A percentile compares a stretch with the other conserved stretches of the same genome.
Evolutionary conservation across 441 rosid species (phyloP).

Genomic region (Populus trichocarpa): DNA sequence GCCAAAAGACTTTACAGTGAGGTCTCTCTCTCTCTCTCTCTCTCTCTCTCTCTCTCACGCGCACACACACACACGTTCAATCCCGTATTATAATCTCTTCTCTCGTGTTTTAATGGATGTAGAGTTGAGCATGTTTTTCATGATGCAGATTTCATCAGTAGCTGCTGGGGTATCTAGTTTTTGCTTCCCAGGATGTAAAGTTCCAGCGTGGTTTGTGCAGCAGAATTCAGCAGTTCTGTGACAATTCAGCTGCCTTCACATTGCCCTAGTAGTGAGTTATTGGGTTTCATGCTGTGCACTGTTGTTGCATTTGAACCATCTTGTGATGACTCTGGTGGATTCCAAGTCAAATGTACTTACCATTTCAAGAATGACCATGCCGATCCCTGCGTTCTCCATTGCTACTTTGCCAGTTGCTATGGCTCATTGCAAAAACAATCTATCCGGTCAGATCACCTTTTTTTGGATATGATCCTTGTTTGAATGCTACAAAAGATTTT

Average conservation of each 20-base stretch:
- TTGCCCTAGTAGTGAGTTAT: neutral
- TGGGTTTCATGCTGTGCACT: slow-evolving; percentile 10
- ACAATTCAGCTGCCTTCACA: neutral
- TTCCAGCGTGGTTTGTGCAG: no score
- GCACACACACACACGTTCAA: neutral
- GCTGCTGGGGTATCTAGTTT: no score
- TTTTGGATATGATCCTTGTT: slow-evolving; percentile 3
- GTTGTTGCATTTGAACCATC: neutral
- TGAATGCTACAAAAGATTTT: neutral
- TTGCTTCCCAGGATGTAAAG: no score
- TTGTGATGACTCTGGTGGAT: neutral
- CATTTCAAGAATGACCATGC: slow-evolving; percentile 6
- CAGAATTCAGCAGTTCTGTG: no score
- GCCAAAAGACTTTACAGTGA: neutral
- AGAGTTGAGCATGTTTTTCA: no score
- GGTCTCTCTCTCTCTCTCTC: neutral
- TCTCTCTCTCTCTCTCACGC: neutral
- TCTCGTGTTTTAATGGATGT: neutral
- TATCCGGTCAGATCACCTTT: neutral
- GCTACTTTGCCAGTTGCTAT: no score
- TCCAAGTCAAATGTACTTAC: slow-evolving; percentile 9
- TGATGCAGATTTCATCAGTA: no score
- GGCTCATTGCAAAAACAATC: neutral
- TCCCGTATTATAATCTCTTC: neutral
- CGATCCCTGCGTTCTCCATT: no score